Conservation (phyloP, 352 stramenopile genomes). For the Pythium diclinum region DNA sequence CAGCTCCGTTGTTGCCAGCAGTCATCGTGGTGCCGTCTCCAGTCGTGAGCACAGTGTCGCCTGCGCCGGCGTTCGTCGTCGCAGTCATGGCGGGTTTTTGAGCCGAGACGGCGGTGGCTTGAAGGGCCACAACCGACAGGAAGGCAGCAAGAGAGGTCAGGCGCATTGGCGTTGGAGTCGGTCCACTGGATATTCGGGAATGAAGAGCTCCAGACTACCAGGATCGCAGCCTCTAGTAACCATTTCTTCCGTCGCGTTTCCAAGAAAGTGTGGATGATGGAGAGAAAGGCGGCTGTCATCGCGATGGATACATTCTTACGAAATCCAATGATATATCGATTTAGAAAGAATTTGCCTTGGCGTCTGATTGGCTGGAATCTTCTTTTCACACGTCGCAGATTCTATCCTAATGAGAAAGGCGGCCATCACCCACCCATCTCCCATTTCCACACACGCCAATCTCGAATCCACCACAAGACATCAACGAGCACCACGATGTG, state of each 20-base stretch:
- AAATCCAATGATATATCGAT: background rate
- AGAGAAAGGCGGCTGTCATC: background rate
- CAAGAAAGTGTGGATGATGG: background rate
- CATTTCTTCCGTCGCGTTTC: too few relatives aligned
- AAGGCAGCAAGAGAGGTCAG: background rate
- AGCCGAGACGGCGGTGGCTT: background rate
- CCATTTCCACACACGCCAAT: background rate
- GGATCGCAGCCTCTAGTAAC: too few relatives aligned
- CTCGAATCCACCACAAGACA: background rate
- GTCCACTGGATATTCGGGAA: background rate
- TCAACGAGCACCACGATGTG: background rate
- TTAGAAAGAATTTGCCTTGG: background rate
- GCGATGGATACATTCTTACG: background rate
- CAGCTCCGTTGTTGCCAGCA: background rate
- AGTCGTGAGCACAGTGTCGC: slow-evolving; percentile 2
- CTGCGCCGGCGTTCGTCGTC: background rate
- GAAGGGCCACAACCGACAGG: background rate
- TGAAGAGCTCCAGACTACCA: background rate
- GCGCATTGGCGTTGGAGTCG: background rate
- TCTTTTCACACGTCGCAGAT: slow-evolving; percentile 13
- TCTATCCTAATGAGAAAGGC: slow-evolving; percentile 3
- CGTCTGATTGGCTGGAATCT: background rate
- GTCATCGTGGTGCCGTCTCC: background rate
- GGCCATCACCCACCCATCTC: slow-evolving; percentile 2
- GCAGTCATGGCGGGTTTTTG: background rate